These are phyloP conservation scores for Synura sp. DNA, from an alignment of 352 stramenopile species.

Conservation along the genomic window DNA sequence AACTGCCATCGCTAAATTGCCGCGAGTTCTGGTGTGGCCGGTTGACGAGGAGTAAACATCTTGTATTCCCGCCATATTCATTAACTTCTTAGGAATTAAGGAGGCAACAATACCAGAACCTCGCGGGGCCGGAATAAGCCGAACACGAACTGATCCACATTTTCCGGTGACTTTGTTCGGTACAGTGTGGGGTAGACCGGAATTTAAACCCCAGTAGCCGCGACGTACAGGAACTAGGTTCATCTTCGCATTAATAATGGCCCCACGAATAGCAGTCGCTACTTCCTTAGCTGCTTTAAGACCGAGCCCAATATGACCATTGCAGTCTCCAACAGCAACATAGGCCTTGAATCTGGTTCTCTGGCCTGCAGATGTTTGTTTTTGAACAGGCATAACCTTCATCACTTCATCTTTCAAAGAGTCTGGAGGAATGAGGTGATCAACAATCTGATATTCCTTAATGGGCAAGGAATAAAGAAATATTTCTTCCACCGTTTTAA, in stretches of 20 bases:
- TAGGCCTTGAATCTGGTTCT: slow-evolving; percentile 99
- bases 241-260: slow-evolving; percentile 99
- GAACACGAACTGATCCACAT: slow-evolving; percentile 96
- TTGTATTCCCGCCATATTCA: slow-evolving; percentile 96
- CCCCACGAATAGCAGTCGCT: slow-evolving; percentile 96
- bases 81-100: slow-evolving; percentile 95
- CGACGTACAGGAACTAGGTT: slow-evolving; percentile 94
- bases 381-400: slow-evolving; percentile 95
- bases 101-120: slow-evolving; percentile 98
- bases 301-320: slow-evolving; percentile 98
- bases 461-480: slow-evolving; percentile 99
- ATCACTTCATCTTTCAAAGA: slow-evolving; percentile 98
- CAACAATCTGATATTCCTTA: slow-evolving; percentile 84
- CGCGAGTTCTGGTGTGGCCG: slow-evolving; percentile 94
- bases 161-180: slow-evolving; percentile 88
- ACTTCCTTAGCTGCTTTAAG: slow-evolving; percentile 99
- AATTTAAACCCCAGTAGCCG: slow-evolving; percentile 97
- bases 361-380: slow-evolving; percentile 93
- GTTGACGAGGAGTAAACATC: slow-evolving; percentile 68
- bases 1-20: slow-evolving; percentile 99
- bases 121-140: slow-evolving; percentile 97
- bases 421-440: slow-evolving; percentile 96
- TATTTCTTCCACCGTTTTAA: slow-evolving; percentile 98
- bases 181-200: slow-evolving; percentile 61
- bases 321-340: slow-evolving; percentile 95